Conservation (phyloP, 306 rosid genomes). For the Erythrophleum fordii region DNA sequence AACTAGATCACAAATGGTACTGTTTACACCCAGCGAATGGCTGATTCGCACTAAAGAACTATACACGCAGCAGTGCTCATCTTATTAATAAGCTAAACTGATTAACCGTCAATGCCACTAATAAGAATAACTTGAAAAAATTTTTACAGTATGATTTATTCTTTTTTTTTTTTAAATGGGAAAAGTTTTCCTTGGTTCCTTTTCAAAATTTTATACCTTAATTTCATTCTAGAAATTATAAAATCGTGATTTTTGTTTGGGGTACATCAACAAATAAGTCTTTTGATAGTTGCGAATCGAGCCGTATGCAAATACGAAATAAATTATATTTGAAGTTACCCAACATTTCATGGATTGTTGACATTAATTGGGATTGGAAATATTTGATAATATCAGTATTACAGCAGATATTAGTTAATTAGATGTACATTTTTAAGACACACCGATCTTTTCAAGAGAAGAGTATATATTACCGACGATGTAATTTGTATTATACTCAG, state of each 20-base stretch:
- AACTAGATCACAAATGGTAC: background rate
- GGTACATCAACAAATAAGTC: background rate
- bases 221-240: background rate
- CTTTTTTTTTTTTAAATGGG: background rate
- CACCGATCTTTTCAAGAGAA: background rate
- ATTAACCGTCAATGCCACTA: background rate
- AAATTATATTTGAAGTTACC: background rate
- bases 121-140: background rate
- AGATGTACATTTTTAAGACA: background rate
- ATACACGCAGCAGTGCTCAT: background rate
- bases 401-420: background rate
- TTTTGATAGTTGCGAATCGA: background rate
- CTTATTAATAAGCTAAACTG: background rate
- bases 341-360: background rate
- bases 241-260: background rate
- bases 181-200: background rate
- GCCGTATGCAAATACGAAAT: background rate
- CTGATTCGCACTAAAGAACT: background rate
- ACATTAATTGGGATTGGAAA: no score
- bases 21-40: background rate
- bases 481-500: background rate
- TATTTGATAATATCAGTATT: background rate
- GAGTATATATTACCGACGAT: background rate
- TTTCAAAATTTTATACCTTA: background rate
- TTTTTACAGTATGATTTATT: background rate